Evolutionary conservation across 1,139 yeast species (phyloP).

Genomic region (Hyphopichia burtonii): DNA sequence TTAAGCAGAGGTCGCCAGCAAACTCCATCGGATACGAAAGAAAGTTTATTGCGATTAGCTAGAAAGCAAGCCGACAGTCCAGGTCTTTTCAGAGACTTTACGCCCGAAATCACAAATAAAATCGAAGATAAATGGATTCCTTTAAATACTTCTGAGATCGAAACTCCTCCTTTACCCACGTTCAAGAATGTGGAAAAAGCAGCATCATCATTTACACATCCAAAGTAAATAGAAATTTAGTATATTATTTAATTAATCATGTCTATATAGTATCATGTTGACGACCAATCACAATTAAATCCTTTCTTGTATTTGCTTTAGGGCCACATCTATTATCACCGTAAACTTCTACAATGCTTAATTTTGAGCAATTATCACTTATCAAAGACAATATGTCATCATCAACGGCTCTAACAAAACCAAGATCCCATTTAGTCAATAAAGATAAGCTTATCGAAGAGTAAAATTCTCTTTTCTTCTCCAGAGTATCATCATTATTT

Average conservation of each 20-base stretch:
- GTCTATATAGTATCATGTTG: constrained; percentile 60
- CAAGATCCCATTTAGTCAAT: constrained; percentile 64
- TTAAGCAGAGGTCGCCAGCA: constrained; percentile 3
- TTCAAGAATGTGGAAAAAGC: constrained; percentile 66
- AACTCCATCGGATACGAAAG: constrained; percentile 13
- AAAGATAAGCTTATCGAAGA: constrained; percentile 40
- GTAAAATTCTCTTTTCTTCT: constrained; percentile 12
- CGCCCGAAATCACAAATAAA: constrained; percentile 56
- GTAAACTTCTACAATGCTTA: constrained; percentile 71
- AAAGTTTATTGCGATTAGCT: constrained; percentile 30
- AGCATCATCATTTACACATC: constrained; percentile 32
- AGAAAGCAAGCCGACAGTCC: constrained; percentile 59
- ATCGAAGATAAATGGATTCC: constrained; percentile 26
- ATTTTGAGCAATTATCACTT: constrained; percentile 55
- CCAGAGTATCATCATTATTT: constrained; percentile 3
- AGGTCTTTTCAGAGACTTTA: constrained; percentile 48
- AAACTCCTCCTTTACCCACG: constrained; percentile 49
- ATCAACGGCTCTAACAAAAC: constrained; percentile 75
- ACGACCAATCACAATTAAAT: constrained; percentile 69
- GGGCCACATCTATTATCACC: constrained; percentile 72
- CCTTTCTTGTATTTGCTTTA: constrained; percentile 50
- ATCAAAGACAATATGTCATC: constrained; percentile 57
- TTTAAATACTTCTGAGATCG: constrained; percentile 17
- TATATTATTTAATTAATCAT: too few species aligned
- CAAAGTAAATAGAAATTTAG: constrained; percentile 16